A percentile compares a stretch with the other conserved stretches of the same genome.
Evolutionary conservation across 352 stramenopile genomes (phyloP).

Genomic region (Phytophthora sojae): DNA sequence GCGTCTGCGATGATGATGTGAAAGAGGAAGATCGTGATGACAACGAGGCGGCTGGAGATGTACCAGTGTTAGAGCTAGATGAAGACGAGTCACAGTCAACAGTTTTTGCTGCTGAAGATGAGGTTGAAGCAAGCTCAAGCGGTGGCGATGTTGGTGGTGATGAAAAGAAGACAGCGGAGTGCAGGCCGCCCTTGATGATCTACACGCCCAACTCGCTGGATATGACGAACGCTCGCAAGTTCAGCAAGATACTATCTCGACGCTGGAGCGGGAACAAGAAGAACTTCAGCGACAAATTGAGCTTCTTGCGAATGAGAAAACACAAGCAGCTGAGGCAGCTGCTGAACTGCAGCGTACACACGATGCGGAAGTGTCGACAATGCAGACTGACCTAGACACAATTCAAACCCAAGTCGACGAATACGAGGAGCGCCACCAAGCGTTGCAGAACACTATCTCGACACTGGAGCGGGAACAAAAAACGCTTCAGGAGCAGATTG

Average conservation of each 20-base stretch:
- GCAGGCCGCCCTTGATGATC: slow-evolving; percentile 12
- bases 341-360: slow-evolving; percentile 16
- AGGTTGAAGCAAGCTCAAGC: slow-evolving; percentile 9
- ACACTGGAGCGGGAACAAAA: slow-evolving; percentile 19
- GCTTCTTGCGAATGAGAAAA: slow-evolving; percentile 20
- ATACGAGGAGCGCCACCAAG: slow-evolving; percentile 18
- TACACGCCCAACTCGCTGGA: slow-evolving; percentile 15
- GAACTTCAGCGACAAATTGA: slow-evolving; percentile 22
- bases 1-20: neutral
- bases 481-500: slow-evolving; percentile 10
- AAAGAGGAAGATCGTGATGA: slow-evolving; percentile 4
- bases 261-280: slow-evolving; percentile 18
- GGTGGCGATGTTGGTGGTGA: neutral
- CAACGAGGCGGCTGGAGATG: slow-evolving; percentile 11
- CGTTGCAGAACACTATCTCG: slow-evolving; percentile 23
- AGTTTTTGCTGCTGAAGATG: slow-evolving; percentile 29
- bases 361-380: slow-evolving; percentile 2
- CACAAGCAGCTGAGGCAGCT: neutral
- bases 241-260: slow-evolving; percentile 26
- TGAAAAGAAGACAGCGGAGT: slow-evolving; percentile 12
- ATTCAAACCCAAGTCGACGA: slow-evolving; percentile 23
- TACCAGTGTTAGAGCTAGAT: slow-evolving; percentile 32
- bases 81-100: neutral
- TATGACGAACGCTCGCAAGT: slow-evolving; percentile 18
- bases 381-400: slow-evolving; percentile 5